Evolutionary conservation across 768 basidiomycete species (phyloP), one percentile per base, ranked within the genome.

Genomic region (Sutorius australiensis): DNA sequence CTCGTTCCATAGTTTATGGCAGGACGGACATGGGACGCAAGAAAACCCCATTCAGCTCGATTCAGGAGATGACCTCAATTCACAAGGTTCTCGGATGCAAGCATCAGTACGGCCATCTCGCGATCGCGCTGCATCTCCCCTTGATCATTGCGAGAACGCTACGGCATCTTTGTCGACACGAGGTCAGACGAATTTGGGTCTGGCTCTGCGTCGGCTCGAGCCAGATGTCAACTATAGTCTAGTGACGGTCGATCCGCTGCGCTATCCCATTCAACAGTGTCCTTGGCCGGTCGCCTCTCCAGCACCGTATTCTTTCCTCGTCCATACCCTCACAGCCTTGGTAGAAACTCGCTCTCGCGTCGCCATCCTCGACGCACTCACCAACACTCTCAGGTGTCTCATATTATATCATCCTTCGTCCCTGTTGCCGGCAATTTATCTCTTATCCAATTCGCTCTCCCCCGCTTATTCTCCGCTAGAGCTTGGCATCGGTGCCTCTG

Each of bases 371-470:
- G 82, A 86, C 61, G 78, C 77, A 16, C 69, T 91, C 51, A 86
- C 85, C 34, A 95, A 95, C 61, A 77, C 86, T 28, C 69, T 95
- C 9, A 84, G 87, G 28, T 77, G 81, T 19, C 77, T 95, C 48
- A 76, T 84, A 55, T 65, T 72, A 36, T 79, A 83, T 59, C 82
- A 92, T 61, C 80, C 89, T 0, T 50, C 75, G 19, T 87, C 89
- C 37, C 78, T 95, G 40, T 72, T 87, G 42, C 79, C 89, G n/a
- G 77, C 88, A 33, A 71, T 92, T 7, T 93, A 92, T 65, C 80
- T 93, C 19, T 74, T 93, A 31, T 91, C 91, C 12, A 94, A 92
- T 66, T 80, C 87, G 19, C 76, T 93, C 33, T 77, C 82, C 2
- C 88, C 91, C 17, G 80, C 87, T 0, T 94, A 92, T 70, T 75